Percentiles rank a stretch among this genome's conserved stretches.
Evolutionary conservation across 345 rosid genomes (phyloP).

Genomic region (Populus alba): DNA sequence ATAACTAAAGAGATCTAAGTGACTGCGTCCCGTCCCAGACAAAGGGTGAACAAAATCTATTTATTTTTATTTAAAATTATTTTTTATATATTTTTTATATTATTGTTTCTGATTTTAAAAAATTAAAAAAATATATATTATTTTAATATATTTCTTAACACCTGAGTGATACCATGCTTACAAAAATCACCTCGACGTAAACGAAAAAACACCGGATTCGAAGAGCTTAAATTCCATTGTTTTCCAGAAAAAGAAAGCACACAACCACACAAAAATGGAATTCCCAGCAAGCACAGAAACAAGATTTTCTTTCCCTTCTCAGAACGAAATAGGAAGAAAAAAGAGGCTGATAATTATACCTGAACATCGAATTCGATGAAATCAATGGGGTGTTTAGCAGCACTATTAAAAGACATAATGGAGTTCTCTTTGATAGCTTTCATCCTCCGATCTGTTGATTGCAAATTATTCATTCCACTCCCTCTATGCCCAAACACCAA

Average conservation of each 20-base stretch:
- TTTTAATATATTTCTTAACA: too few relatives aligned
- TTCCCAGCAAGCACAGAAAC: too few relatives aligned
- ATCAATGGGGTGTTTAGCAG: conserved; percentile 69
- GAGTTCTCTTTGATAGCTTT: conserved; percentile 75
- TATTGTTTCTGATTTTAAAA: too few relatives aligned
- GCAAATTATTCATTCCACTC: conserved; percentile 76
- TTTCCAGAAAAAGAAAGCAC: neutral
- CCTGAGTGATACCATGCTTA: too few relatives aligned
- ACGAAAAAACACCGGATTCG: neutral
- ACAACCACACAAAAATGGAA: neutral
- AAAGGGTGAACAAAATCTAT: too few relatives aligned
- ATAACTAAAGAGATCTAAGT: neutral
- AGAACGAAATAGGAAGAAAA: neutral
- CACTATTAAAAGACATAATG: conserved; percentile 67
- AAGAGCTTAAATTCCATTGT: neutral
- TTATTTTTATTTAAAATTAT: too few relatives aligned
- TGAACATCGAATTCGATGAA: conserved; percentile 98
- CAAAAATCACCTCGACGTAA: neutral
- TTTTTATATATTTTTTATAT: too few relatives aligned
- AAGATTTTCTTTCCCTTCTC: neutral
- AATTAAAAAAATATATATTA: too few relatives aligned
- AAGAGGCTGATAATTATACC: conserved; percentile 34
- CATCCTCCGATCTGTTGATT: conserved; percentile 60
- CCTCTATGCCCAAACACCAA: conserved; percentile 87
- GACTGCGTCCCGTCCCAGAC: too few relatives aligned